Percentiles rank a stretch among this genome's conserved stretches.
These are phyloP conservation scores for Leccinum pachyderme DNA, from an alignment of 1,284 basidiomycete genomes.

Conservation along the genomic window DNA sequence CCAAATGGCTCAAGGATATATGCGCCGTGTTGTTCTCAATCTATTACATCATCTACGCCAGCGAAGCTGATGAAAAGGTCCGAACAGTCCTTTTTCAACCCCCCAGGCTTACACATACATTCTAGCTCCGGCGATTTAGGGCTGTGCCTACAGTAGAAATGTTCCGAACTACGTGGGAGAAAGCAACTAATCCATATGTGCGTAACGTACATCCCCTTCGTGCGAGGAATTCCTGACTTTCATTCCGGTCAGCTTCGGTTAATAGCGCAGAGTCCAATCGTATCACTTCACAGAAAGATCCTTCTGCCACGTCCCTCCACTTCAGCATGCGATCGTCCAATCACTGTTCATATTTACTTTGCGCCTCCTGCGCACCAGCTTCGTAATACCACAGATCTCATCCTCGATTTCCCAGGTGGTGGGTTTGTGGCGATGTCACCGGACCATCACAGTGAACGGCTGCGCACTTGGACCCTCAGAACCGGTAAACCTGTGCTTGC, in stretches of 20 bases:
- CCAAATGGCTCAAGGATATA: slow-evolving; percentile 89
- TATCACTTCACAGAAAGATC: slow-evolving; percentile 75
- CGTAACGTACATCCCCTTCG: slow-evolving; percentile 42
- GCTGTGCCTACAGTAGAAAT: slow-evolving; percentile 95
- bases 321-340: slow-evolving; percentile 78
- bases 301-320: slow-evolving; percentile 78
- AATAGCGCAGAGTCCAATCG: slow-evolving; percentile 54
- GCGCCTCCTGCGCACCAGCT: slow-evolving; percentile 69
- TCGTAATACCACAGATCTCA: slow-evolving; percentile 69
- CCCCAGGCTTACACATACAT: slow-evolving; percentile 1
- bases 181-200: slow-evolving; percentile 93
- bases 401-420: slow-evolving; percentile 92
- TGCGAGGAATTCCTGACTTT: slow-evolving; percentile 14
- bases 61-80: slow-evolving; percentile 93
- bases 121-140: slow-evolving; percentile 83
- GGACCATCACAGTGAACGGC: slow-evolving; percentile 93
- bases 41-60: slow-evolving; percentile 94
- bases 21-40: slow-evolving; percentile 80
- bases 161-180: slow-evolving; percentile 95
- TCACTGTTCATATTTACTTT: slow-evolving; percentile 86
- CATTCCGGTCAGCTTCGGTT: slow-evolving; percentile 58
- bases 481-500: slow-evolving; percentile 82
- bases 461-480: slow-evolving; percentile 80
- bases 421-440: slow-evolving; percentile 96
- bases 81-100: slow-evolving; percentile 11